Evolutionary conservation across 2,329 filamentous ascomycete genomes (phyloP), one percentile per base, ranked within the genome.

Genomic region (Microcera coccophila): DNA sequence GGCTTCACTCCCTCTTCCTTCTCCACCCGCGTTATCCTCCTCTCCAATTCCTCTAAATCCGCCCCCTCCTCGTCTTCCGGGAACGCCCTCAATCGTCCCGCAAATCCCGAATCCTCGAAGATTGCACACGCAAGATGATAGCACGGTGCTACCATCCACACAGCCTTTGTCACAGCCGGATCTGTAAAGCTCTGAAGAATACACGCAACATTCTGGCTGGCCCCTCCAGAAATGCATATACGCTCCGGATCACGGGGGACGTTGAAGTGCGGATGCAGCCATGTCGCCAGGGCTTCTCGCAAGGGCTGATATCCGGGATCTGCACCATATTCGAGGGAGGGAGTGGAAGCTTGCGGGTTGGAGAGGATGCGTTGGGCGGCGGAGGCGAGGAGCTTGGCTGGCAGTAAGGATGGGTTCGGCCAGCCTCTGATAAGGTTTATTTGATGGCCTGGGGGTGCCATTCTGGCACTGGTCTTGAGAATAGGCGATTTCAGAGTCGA

Each of bases 81-180:
- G 11, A 90, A 76, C 2, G 81, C 84, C 38, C 74, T 75, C 59
- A 94, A 60, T 26, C 81, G 78, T 3, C 76, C 76, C 4, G 72
- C 70, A 52, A 95, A 89, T 1, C 88, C 85, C 4, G 82, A 74
- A 64, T 96, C 90, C 44, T 86, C 82, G 58, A 95, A 90, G 42
- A 95, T 87, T n/a, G 83, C 76, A 58, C 86, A 90, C 0, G 83
- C 86, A n/a, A 95, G 72, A 64, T 88, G 86, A 61, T 95, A 95
- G 36, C 84, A 85, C 4, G 90, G 90, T 16, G 85, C 81, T 2
- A 90, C 81, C 65, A 90, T 78, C 85, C 87, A 95, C 9, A 95
- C 73, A 52, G 80, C 80, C 35, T 77, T 72, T 1, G 90, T 95
- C 58, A 82, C 84, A 3, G 72, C 65, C 1, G 87, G 85, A 62